Percentiles rank a stretch among this genome's conserved stretches.
Conservation (phyloP, 225 moss, liverwort and hornwort species). For the Pleurozium schreberi region DNA sequence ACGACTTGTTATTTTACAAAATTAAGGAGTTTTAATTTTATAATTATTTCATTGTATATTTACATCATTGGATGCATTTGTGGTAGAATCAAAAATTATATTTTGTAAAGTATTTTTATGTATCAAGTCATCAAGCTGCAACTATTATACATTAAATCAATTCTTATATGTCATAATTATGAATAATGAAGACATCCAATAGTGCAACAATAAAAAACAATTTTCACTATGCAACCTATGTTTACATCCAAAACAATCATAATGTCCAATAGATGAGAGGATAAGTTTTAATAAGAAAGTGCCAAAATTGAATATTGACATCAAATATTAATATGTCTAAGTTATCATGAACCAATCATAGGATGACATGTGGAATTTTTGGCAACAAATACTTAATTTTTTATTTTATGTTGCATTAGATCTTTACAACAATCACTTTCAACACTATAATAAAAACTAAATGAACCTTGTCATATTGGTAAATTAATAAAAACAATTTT, state of each 20-base stretch:
- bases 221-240: no score
- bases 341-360: not conserved
- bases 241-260: not conserved
- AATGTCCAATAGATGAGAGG: not conserved
- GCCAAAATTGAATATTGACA: not conserved
- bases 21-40: no score
- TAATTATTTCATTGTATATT: not conserved
- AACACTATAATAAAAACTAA: not conserved
- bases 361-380: not conserved
- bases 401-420: no score
- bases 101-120: not conserved
- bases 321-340: not conserved
- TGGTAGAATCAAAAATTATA: no score
- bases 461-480: not conserved
- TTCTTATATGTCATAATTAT: not conserved
- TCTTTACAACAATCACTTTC: accelerated
- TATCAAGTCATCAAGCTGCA: not conserved
- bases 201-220: no score
- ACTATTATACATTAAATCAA: not conserved
- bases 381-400: no score
- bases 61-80: accelerated
- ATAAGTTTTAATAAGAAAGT: not conserved
- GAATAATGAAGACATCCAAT: not conserved
- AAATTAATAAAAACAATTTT: accelerated
- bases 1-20: no score